These are phyloP conservation scores for Globisporangium recalcitrans DNA, from an alignment of 352 stramenopile genomes.

Conservation along the genomic window DNA sequence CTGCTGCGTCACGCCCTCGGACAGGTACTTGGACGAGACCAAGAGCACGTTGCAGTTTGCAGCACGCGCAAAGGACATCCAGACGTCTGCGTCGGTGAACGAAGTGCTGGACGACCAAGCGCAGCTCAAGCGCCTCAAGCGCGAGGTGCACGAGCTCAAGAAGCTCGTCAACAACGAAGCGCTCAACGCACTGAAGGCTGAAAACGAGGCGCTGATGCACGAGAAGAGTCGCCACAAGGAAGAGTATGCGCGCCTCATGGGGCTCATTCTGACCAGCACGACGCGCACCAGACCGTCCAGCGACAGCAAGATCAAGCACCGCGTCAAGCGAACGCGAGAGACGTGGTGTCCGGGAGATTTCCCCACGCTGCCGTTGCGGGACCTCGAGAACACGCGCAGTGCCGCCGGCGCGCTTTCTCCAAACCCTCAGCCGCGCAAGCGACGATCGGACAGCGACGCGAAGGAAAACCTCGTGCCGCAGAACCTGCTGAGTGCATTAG, in stretches of 20 bases:
- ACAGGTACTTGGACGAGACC: slow-evolving; percentile 75
- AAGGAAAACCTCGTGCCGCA: slow-evolving; percentile 57
- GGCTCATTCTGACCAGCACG: slow-evolving; percentile 54
- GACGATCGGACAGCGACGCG: slow-evolving; percentile 12
- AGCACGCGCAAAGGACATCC: slow-evolving; percentile 88
- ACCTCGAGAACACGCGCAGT: slow-evolving; percentile 10
- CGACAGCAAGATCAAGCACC: slow-evolving; percentile 24
- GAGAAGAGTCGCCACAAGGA: slow-evolving; percentile 53
- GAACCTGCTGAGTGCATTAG: slow-evolving; percentile 20
- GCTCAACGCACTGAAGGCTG: slow-evolving; percentile 53
- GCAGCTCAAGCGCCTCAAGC: slow-evolving; percentile 64
- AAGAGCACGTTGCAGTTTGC: slow-evolving; percentile 92
- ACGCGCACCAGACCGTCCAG: slow-evolving; percentile 20
- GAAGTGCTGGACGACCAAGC: slow-evolving; percentile 91
- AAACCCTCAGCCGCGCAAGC: slow-evolving; percentile 29
- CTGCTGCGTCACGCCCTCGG: slow-evolving; percentile 73
- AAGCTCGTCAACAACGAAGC: slow-evolving; percentile 48
- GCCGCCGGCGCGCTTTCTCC: slow-evolving; percentile 18
- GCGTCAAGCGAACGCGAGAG: slow-evolving; percentile 47
- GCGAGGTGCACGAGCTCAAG: slow-evolving; percentile 67
- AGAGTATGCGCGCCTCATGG: slow-evolving; percentile 51
- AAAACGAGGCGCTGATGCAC: slow-evolving; percentile 61
- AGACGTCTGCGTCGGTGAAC: slow-evolving; percentile 80
- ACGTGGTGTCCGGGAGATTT: slow-evolving; percentile 77
- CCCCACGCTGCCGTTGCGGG: slow-evolving; percentile 10